These are phyloP conservation scores for Crinitomyces ghanaensis DNA, from an alignment of 805 yeast genomes.

Conservation along the genomic window DNA sequence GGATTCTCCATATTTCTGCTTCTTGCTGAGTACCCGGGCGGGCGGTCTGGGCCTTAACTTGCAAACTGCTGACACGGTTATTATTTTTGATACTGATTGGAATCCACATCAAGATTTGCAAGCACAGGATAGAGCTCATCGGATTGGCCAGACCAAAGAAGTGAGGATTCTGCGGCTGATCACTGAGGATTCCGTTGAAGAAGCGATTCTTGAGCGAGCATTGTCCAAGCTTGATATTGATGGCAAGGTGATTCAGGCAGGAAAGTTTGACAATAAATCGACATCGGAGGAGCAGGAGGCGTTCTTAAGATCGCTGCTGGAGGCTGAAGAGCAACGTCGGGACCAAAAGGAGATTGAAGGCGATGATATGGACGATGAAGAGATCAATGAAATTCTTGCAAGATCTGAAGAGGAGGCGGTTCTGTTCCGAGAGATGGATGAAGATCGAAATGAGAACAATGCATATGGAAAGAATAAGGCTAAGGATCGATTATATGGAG, in stretches of 20 bases:
- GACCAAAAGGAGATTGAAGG: constrained; percentile 46
- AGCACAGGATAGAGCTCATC: constrained; percentile 97
- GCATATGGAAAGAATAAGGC: constrained; percentile 29
- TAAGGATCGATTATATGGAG: constrained; percentile 45
- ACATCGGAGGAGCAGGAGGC: constrained; percentile 97
- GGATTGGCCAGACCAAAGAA: constrained; percentile 97
- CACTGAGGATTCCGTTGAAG: constrained; percentile 89
- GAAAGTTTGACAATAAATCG: constrained; percentile 93
- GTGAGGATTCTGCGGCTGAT: constrained; percentile 86
- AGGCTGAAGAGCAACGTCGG: constrained; percentile 61
- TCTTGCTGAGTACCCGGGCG: constrained; percentile 87
- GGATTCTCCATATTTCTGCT: constrained; percentile 75
- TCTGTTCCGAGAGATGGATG: constrained; percentile 56
- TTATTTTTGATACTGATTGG: constrained; percentile 97
- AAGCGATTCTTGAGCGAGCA: constrained; percentile 85
- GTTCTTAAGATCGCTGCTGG: constrained; percentile 71
- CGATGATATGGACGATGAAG: constrained; percentile 67
- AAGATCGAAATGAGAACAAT: constrained; percentile 34
- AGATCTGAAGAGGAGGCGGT: constrained; percentile 61
- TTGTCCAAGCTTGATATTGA: constrained; percentile 89
- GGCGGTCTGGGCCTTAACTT: constrained; percentile 95
- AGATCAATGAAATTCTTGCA: constrained; percentile 76
- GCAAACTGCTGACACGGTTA: constrained; percentile 96
- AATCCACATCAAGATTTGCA: constrained; percentile 98
- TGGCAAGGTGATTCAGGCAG: constrained; percentile 97